phyloP scores from a whole-genome alignment of 2,329 filamentous ascomycete species.

The Fusarium torulosum region DNA sequence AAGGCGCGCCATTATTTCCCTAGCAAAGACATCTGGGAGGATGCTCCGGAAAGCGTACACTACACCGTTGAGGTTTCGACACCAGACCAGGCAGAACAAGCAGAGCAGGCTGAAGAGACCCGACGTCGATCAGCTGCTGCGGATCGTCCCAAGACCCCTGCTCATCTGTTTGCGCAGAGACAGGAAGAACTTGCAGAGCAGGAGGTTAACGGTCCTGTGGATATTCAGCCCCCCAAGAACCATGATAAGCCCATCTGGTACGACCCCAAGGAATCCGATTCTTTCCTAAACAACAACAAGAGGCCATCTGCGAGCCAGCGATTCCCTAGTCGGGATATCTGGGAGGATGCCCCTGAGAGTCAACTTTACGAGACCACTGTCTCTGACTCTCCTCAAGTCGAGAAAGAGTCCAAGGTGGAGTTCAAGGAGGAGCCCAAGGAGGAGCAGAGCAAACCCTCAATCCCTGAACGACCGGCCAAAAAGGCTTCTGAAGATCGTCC shows the following conservation, averaged over 20 bases:
- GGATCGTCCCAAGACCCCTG: constrained; percentile 66
- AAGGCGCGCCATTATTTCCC: constrained; percentile 81
- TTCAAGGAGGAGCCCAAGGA: constrained; percentile 40
- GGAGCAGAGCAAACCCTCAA: constrained; percentile 49
- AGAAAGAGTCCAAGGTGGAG: constrained; percentile 44
- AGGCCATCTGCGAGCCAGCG: constrained; percentile 73
- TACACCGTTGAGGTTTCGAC: constrained; percentile 85
- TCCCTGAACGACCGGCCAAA: constrained; percentile 53
- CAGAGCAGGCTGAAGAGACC: constrained; percentile 57
- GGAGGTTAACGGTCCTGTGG: constrained; percentile 55
- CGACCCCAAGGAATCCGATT: constrained; percentile 57
- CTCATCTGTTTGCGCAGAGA: constrained; percentile 73
- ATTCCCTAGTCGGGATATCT: constrained; percentile 92
- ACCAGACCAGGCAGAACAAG: constrained; percentile 65
- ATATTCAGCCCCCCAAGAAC: constrained; percentile 48
- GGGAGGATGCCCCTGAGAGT: constrained; percentile 93
- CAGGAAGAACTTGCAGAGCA: constrained; percentile 75
- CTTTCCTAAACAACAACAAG: constrained; percentile 59
- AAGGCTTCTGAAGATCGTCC: constrained; percentile 60
- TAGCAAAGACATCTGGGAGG: constrained; percentile 97
- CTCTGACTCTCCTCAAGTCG: constrained; percentile 47
- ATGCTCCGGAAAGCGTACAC: constrained; percentile 87
- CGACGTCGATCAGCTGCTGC: constrained; percentile 50
- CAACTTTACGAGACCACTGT: constrained; percentile 83
- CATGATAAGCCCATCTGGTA: constrained; percentile 60